These are phyloP conservation scores for Magnolia sinica DNA, from an alignment of 164 flowering plant genomes.

Conservation along the genomic window DNA sequence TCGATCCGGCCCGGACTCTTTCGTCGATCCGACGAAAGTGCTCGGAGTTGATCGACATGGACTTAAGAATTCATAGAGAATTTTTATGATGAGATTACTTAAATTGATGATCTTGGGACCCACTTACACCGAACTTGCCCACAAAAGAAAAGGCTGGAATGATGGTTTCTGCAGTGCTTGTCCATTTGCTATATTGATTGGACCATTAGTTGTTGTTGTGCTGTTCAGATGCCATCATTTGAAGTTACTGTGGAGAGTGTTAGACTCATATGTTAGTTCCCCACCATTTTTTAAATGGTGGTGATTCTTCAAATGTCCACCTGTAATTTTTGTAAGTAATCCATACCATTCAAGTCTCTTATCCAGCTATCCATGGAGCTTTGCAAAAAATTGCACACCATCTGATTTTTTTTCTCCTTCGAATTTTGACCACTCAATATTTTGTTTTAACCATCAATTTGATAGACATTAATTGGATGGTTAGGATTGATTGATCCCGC, in stretches of 20 bases:
- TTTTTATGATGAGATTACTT: background rate
- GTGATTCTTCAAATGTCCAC: background rate
- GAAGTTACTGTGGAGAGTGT: background rate
- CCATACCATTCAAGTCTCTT: background rate
- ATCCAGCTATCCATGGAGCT: background rate
- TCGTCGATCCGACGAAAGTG: background rate
- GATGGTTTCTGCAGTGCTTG: background rate
- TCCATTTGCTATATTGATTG: background rate
- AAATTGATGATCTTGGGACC: background rate
- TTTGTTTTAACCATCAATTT: too few relatives aligned
- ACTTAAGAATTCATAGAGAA: background rate
- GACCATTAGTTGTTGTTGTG: background rate
- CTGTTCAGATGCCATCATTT: background rate
- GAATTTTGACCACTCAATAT: too few relatives aligned
- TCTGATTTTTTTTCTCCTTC: too few relatives aligned
- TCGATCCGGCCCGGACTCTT: background rate
- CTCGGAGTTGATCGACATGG: background rate
- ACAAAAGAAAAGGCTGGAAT: background rate
- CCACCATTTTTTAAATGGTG: background rate
- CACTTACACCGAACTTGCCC: too few relatives aligned
- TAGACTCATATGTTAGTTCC: background rate
- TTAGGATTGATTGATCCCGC: too few relatives aligned
- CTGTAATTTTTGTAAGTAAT: background rate
- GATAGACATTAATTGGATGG: too few relatives aligned
- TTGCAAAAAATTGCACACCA: too few relatives aligned